Evolutionary conservation across 208 protist species (phyloP).

Genomic region (Leptomonas seymouri): DNA sequence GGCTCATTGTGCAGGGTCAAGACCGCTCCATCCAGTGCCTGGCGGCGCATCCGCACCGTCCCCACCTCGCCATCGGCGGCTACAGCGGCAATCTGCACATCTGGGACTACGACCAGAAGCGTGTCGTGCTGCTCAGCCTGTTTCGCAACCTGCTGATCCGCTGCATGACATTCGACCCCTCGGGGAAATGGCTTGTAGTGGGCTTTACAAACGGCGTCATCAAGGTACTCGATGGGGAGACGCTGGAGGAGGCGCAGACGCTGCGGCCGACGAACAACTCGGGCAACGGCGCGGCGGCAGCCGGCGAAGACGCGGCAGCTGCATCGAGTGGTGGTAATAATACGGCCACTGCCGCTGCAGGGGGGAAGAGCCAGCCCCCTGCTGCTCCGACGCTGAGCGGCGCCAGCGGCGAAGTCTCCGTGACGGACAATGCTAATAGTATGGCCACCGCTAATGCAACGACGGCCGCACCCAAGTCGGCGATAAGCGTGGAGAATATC

Average conservation of each 20-base stretch:
- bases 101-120: conserved; percentile 88
- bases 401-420: neutral
- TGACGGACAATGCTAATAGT: neutral
- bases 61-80: conserved; percentile 85
- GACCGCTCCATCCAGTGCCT: conserved; percentile 86
- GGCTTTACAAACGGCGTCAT: conserved; percentile 93
- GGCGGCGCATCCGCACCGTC: conserved; percentile 80
- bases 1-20: conserved; percentile 90
- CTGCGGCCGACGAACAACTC: conserved; percentile 44
- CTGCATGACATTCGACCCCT: conserved; percentile 89
- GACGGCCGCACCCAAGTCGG: conserved; percentile 42
- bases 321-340: neutral
- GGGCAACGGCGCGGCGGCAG: neutral
- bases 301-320: neutral
- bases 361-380: no score
- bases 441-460: neutral
- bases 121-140: conserved; percentile 75
- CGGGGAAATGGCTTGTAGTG: conserved; percentile 78
- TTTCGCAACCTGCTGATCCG: conserved; percentile 85
- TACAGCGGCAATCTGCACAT: conserved; percentile 89
- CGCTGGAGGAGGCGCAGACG: conserved; percentile 80
- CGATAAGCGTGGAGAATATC: conserved; percentile 73
- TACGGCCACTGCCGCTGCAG: no score
- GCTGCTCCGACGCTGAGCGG: neutral
- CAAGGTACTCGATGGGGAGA: conserved; percentile 90